Evolutionary conservation across 2,329 filamentous ascomycete species (phyloP).

Genomic region (Monosporascus ibericus): DNA sequence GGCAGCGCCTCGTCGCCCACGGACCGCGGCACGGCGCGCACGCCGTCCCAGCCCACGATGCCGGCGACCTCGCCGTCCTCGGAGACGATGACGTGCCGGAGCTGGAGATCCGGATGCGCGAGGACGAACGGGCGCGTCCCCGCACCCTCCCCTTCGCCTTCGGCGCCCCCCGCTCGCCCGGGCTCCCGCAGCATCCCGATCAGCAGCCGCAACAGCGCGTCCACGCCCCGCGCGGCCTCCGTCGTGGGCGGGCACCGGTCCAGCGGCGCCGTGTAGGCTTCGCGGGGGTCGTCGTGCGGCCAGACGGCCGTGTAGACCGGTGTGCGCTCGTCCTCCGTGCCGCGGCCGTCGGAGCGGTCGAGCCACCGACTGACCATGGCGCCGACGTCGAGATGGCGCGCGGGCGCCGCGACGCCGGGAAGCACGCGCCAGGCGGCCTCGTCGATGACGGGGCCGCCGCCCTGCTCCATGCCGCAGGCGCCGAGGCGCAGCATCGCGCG

Average conservation of each 20-base stretch:
- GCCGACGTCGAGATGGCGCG: conserved; percentile 13
- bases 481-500: conserved; percentile 14
- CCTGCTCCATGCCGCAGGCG: conserved; percentile 12
- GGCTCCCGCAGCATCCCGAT: conserved; percentile 14
- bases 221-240: conserved; percentile 9
- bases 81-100: conserved; percentile 18
- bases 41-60: conserved; percentile 21
- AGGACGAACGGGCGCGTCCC: conserved; percentile 14
- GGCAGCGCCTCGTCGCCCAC: conserved; percentile 18
- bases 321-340: conserved; percentile 9
- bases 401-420: conserved; percentile 5
- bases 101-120: conserved; percentile 15
- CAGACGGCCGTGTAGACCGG: conserved; percentile 11
- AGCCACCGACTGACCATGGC: conserved; percentile 19
- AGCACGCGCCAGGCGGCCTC: conserved; percentile 1
- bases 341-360: background rate
- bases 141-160: background rate
- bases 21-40: conserved; percentile 13
- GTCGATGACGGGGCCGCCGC: conserved; percentile 16
- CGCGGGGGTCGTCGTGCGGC: conserved; percentile 7
- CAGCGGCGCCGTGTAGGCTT: conserved; percentile 13
- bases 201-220: conserved; percentile 14
- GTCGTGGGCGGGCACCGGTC: conserved; percentile 8
- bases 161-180: background rate
- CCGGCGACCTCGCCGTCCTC: conserved; percentile 14